Base-by-base conservation (phyloP, 305 asterid species). In the Plantago coronopus region DNA sequence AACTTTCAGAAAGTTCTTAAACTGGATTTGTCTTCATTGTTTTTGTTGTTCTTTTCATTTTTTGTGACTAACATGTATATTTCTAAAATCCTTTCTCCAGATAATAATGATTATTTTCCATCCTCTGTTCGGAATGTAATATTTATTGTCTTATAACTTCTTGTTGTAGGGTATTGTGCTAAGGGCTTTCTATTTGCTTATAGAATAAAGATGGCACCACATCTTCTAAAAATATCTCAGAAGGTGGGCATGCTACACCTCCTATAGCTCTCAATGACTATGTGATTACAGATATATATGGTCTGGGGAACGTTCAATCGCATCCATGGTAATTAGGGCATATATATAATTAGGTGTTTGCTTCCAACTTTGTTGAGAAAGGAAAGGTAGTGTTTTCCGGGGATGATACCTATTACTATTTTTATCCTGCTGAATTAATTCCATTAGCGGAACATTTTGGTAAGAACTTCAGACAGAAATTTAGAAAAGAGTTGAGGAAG, bases 281-380 rank as follows among this genome's bases (percentile, higher is more conserved):
- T 20, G 21, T 4, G 7, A 14, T 10, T 47, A 23, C 95, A 12
- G 95, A 91, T 71, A n/a, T n/a, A n/a, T n/a, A 86, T 91, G 96
- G 98, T 91, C 25, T 88, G 96, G 98, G 98, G 93, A 86, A 86
- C 54, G 93, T 88, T 54, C 80, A 83, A 71, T 83, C n/a, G n/a
- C n/a, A n/a, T n/a, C n/a, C n/a, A n/a, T n/a, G n/a, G n/a, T n/a
- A n/a, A n/a, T n/a, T n/a, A n/a, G n/a, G n/a, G n/a, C 93, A 6
- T 93, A 86, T 95, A 48, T 88, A 71, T 61, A 74, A 76, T 20
- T 95, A 88, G 77, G 77, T 80, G 3, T 74, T 88, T 54, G 95
- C 9, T 7, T 34, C 95, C 42, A 72, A 89, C n/a, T 55, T 82
- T 14, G 96, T 91, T 45, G 74, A 79, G 65, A 79, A 80, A 75